Evolutionary conservation across 176 grass and related monocot genomes (phyloP), one percentile per base, ranked within the genome.

Genomic region (Canna indica): DNA sequence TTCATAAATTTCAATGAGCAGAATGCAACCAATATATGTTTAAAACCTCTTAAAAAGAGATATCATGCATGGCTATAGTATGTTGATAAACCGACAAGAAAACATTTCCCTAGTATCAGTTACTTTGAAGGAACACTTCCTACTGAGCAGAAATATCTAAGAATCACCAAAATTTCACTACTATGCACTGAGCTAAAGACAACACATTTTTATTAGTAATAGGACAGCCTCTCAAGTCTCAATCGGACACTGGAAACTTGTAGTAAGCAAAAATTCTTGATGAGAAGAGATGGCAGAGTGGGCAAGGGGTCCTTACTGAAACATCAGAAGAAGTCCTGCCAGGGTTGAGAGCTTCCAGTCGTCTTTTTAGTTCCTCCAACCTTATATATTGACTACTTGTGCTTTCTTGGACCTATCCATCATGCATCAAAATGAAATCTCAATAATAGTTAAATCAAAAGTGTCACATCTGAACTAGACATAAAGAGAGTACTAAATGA

Each of bases 321-420:
- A 53, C 81, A 79, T 87, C 84, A 30, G 79, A 75, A 69, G 83
- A 87, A 59, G 48, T 66, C 75, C 81, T 85, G 68, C 44, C 76
- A 25, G 86, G 93, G 81, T 91, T 91, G 31, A 96, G 72, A 76
- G 81, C 83, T 67, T 91, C 86, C 73, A 96, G 75, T 59, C 88
- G 81, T 64, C 78, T 91, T 67, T 91, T 96, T 85, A 91, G 75
- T 32, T 96, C 86, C 68, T 91, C 88, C 71, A 96, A 75, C 83
- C 88, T 96, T 47, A 84, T 64, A 83, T 64, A 90, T 76, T 96
- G 88, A 47, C 86, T 77, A 75, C 75, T 79, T 24, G 88, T 86
- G 59, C 86, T 91, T 79, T 90, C 88, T 85, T 91, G 93, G 50
- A 96, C 83, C 93, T 96, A 87, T 76, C 62, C 26, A 76, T 81